These are phyloP conservation scores for Pythium dissimile DNA, from an alignment of 352 stramenopile genomes.

Conservation along the genomic window DNA sequence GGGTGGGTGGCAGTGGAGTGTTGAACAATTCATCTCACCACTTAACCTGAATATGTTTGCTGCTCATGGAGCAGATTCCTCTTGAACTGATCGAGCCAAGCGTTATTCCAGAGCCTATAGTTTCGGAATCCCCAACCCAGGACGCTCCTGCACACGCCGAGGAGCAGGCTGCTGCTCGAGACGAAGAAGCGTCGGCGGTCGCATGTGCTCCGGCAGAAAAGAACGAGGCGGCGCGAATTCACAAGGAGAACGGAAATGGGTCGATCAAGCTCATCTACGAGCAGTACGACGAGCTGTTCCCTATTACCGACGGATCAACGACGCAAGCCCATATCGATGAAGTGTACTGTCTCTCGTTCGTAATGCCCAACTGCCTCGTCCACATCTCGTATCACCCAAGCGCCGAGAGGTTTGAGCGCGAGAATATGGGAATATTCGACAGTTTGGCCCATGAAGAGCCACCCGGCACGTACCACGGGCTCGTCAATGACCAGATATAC, in stretches of 20 bases:
- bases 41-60: too few relatives aligned
- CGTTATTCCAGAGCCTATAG: too few relatives aligned
- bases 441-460: constrained; percentile 69
- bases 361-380: constrained; percentile 85
- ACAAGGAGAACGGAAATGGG: constrained; percentile 53
- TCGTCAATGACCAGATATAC: constrained; percentile 67
- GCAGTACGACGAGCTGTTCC: constrained; percentile 84
- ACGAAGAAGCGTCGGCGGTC: neutral
- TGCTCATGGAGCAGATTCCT: too few relatives aligned
- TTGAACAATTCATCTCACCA: too few relatives aligned
- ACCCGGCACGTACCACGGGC: constrained; percentile 57
- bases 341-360: constrained; percentile 85
- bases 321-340: constrained; percentile 78
- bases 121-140: too few relatives aligned
- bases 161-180: constrained; percentile 9
- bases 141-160: too few relatives aligned
- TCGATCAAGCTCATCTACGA: constrained; percentile 83
- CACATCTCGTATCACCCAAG: constrained; percentile 56
- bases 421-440: constrained; percentile 48
- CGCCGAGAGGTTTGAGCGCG: constrained; percentile 46
- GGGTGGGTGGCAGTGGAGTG: too few relatives aligned
- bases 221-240: constrained; percentile 29
- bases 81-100: too few relatives aligned
- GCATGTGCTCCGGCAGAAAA: neutral
- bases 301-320: constrained; percentile 70